phyloP scores from a whole-genome alignment of 805 yeast genomes.

The Saccharomycopsis guyanensis region DNA sequence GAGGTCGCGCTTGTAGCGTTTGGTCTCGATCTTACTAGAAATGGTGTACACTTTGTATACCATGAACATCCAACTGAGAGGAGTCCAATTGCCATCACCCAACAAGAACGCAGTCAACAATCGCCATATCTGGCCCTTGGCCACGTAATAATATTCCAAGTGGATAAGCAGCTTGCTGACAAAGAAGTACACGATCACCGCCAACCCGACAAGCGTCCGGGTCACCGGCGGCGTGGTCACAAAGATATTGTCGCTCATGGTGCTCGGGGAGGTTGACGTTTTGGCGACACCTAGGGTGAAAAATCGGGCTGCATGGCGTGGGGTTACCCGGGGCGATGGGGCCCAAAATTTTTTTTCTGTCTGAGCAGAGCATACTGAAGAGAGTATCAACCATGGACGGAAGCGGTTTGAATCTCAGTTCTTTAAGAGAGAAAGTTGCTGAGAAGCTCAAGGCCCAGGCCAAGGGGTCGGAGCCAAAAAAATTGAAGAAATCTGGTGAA shows the following conservation, averaged over 20 bases:
- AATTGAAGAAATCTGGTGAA: conserved; percentile 23
- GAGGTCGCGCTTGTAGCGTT: neutral
- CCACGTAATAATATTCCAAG: neutral
- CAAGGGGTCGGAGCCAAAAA: conserved; percentile 22
- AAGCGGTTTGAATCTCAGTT: conserved; percentile 36
- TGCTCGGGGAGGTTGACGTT: neutral
- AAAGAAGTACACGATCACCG: neutral
- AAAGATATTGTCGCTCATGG: neutral
- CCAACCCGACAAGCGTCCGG: neutral
- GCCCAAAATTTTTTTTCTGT: neutral
- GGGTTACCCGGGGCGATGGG: conserved; percentile 1
- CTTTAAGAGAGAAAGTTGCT: conserved; percentile 59
- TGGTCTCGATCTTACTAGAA: conserved; percentile 1
- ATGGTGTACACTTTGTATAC: conserved; percentile 3
- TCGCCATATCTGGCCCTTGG: conserved; percentile 3
- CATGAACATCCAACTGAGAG: neutral
- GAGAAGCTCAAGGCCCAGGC: conserved; percentile 35
- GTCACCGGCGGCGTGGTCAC: conserved; percentile 4
- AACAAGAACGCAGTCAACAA: neutral
- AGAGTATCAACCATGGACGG: conserved; percentile 7
- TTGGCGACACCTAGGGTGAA: neutral
- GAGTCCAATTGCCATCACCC: neutral
- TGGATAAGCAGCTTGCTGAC: neutral
- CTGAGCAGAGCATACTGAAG: neutral
- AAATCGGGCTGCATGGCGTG: no score